A percentile compares a stretch with the other conserved stretches of the same genome.
Evolutionary conservation across 176 grass and related monocot species (phyloP).

Genomic region (Bonia amplexicaulis): DNA sequence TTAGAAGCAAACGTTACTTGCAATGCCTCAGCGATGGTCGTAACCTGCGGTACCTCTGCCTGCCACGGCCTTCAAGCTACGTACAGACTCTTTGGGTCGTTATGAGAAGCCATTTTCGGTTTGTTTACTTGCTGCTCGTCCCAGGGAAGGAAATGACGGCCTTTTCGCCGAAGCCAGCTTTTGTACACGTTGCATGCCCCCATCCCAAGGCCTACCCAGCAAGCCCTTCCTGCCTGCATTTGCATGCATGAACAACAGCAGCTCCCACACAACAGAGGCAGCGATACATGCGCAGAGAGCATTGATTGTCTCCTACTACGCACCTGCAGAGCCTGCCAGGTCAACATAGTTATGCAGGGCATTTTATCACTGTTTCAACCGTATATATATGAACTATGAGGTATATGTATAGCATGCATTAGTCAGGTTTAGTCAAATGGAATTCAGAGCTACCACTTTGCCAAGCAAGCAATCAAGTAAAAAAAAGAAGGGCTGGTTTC

Average conservation of each 20-base stretch:
- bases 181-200: slow-evolving; percentile 37
- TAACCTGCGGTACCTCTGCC: neutral
- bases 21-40: neutral
- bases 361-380: neutral
- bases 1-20: neutral
- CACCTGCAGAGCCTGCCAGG: neutral
- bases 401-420: neutral
- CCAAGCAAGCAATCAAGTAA: neutral
- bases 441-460: neutral
- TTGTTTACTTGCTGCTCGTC: slow-evolving; percentile 42
- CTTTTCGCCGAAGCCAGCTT: neutral
- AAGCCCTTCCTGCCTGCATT: neutral
- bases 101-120: slow-evolving; percentile 15
- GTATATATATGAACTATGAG: neutral
- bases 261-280: slow-evolving; percentile 36
- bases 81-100: slow-evolving; percentile 3
- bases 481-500: neutral
- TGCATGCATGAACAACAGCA: slow-evolving; percentile 38
- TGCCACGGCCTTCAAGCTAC: neutral
- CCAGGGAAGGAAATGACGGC: slow-evolving; percentile 10
- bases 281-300: neutral
- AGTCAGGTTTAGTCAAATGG: neutral
- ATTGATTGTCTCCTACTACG: neutral
- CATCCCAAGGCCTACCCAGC: slow-evolving; percentile 8
- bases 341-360: neutral